Base-by-base conservation (phyloP, 106 monocot species). In the Xerophyta viscosa region DNA sequence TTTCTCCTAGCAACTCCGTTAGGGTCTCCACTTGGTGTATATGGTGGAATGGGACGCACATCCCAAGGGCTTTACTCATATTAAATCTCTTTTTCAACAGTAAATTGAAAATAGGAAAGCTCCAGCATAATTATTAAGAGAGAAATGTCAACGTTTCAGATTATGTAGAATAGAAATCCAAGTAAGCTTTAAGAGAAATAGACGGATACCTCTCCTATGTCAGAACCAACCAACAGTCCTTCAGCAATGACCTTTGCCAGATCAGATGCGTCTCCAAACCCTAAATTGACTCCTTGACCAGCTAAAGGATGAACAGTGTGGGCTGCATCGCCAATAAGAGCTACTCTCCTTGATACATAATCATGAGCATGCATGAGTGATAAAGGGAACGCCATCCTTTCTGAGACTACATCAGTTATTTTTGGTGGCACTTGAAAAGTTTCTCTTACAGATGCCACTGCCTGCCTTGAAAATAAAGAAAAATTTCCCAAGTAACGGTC, bases 251-350 rank as follows among this genome's bases (percentile, higher is more conserved):
- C 63, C 70, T 74, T 82, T 19, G 82, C 63, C 37, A 98, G 66
- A 64, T 68, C 56, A 46, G 58, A 70, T 20, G 82, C 96, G 72
- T 98, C 96, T 14, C 88, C 82, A 79, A 98, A 98, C 4, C 96
- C 96, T 65, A 98, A 73, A 62, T 98, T 98, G 30, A 98, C 98
- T 33, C 98, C 98, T 69, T 98, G 98, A 20, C 96, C 98, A 52
- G 98, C 98, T 58, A 98, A 73, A 44, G 98, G 98, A 67, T 98
- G 98, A 37, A 98, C 82, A 15, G 79, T 79, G 50, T 98, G 98
- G 41, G 98, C 98, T 30, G 98, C 85, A 83, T 98, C 89, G 54
- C 98, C 98, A 61, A 98, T 57, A 53, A 98, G 82, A 15, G 60
- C 98, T 22, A 90, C 79, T 37, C 81, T 63, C 54, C 41, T 74